phyloP scores from a whole-genome alignment of 1,139 yeast species.

The Lodderomyces parapsilosis region DNA sequence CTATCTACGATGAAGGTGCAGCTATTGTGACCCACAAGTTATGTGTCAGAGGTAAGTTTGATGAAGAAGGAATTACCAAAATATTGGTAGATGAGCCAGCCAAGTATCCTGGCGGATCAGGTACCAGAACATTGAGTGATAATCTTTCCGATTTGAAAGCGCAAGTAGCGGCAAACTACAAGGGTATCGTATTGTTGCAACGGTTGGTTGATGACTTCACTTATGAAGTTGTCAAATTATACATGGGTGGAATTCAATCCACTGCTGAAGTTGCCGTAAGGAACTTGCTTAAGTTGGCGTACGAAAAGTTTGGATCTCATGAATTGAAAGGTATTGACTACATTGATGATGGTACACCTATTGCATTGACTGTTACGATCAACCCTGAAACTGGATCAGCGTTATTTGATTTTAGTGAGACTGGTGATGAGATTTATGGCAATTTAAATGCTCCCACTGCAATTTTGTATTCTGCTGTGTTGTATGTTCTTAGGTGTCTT shows the following conservation, averaged over 20 bases:
- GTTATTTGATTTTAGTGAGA: constrained; percentile 39
- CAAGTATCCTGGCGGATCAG: constrained; percentile 46
- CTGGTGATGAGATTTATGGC: constrained; percentile 46
- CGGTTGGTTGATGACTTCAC: constrained; percentile 33
- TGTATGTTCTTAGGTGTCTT: constrained; percentile 73
- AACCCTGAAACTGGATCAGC: constrained; percentile 37
- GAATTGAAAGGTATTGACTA: constrained; percentile 36
- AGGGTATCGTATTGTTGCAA: constrained; percentile 36
- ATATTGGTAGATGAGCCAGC: constrained; percentile 43
- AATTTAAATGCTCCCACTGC: constrained; percentile 55
- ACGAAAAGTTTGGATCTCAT: constrained; percentile 35
- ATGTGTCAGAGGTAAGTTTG: constrained; percentile 37
- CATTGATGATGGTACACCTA: constrained; percentile 46
- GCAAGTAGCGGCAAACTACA: constrained; percentile 43
- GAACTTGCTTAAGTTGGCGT: constrained; percentile 35
- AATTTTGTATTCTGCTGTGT: constrained; percentile 75
- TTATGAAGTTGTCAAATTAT: constrained; percentile 34
- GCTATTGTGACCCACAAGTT: constrained; percentile 41
- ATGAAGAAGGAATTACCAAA: constrained; percentile 39
- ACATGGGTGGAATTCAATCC: constrained; percentile 43
- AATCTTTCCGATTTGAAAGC: constrained; percentile 46
- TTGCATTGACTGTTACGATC: constrained; percentile 34
- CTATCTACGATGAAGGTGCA: constrained; percentile 46
- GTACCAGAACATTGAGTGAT: constrained; percentile 41
- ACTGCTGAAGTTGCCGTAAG: constrained; percentile 45